Base-by-base conservation (phyloP, 129 eudicot genomes). In the Pulicaria dysenterica region DNA sequence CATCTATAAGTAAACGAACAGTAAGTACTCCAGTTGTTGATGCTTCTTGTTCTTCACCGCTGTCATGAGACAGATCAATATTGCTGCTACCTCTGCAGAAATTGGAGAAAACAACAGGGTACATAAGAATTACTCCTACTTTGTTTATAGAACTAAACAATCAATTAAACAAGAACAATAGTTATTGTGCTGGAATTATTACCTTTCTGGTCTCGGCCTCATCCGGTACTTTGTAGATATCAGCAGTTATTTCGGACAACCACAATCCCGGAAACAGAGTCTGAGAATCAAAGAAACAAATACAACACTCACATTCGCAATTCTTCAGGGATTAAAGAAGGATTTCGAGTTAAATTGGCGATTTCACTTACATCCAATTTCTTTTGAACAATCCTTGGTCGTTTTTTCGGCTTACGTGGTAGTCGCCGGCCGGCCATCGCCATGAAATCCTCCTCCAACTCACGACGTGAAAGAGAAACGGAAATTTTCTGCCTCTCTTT, bases 361-460 rank as follows among this genome's bases (percentile, higher is more conserved):
- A 31, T 73, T 61, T 62, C 70, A 77, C 82, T 77, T 80, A 89
- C 98, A 81, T 93, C 96, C 67, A 93, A 69, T 78, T 77, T 79
- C 46, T 69, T 89, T 70, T 87, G 98, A 60, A 89, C 74, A 64
- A 8, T 48, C 75, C 69, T 80, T 1, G 90, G 77, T 4, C 96
- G 82, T 75, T 89, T 92, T 77, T 78, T 85, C 4, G 95, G 96
- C 64, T 85, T 64, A 24, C 95, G 87, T 16, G 87, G 87, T 41
- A 87, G 78, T 63, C 84, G 56, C 51, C 72, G 84, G 8, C 92
- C 87, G 11, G 85, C 79, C 63, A 93, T 75, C 14, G 62, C 84
- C 73, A 77, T 50, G 75, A 87, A 93, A 84, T 93, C 98, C 34
- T 85, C 88, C 70, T 87, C 98, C 75, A 93, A 78, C 58, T 89